Base-by-base conservation (phyloP, 192 early-diverging fungal species). In the Coemansia sp. region DNA sequence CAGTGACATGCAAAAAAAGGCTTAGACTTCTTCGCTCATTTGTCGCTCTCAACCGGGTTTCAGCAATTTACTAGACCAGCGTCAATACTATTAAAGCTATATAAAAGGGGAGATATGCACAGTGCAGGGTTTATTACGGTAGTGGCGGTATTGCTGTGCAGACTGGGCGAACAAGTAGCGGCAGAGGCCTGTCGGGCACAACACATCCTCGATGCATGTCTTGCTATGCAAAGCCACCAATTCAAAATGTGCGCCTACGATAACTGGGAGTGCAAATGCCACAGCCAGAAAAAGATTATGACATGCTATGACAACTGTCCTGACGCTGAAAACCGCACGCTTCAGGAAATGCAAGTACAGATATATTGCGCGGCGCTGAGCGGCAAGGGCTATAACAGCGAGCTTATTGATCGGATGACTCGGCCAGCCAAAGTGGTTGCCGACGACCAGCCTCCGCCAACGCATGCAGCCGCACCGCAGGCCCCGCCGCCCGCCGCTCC, bases 301-400 rank as follows among this genome's bases (percentile, higher is more conserved):
- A 66, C 64, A 0, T 78, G 76, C 51, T 78, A 78, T 45, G 69
- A 78, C 49, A 78, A 78, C 39, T 78, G 76, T 15, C 76, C 76
- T 2, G 69, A 78, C 22, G 43, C 56, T n/a, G 74, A 77, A 45
- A 66, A 64, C 47, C 74, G 74, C 29, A 77, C 74, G 13, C 26
- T 70, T 15, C 74, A 77, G 51, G 74, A 77, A n/a, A 77, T 77
- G 67, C 74, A 77, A 33, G 74, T 77, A 3, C 67, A 77, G 45
- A 65, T 77, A 0, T 77, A 55, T 26, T 77, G 74, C 42, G 63
- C 62, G 3, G 58, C 74, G 2, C 51, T 70, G 14, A 61, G 58
- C 23, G 74, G 67, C 27, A 70, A 62, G 23, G 67, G 60, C 36
- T 63, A 62, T 15, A 63, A 70, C 35, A 70, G 56, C 35, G 67